Evolutionary conservation across 345 rosid species (phyloP), one percentile per base, ranked within the genome.

Genomic region (Corchorus olitorius): DNA sequence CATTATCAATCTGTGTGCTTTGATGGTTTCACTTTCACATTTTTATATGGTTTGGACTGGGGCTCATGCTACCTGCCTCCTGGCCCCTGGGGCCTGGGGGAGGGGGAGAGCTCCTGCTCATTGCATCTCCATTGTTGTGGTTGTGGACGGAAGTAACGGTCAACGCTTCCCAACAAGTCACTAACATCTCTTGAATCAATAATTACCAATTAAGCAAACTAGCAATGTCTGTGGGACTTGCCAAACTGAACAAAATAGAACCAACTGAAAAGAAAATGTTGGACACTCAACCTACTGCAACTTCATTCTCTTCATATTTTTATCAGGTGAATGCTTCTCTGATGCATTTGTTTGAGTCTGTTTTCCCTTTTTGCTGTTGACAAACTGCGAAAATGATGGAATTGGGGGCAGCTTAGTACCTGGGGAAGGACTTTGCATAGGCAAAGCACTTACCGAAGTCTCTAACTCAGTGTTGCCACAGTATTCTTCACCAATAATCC

Each of bases 371-470:
- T 67, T 74, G 64, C 81, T 78, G 84, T 90, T 91, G 19, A 86
- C 89, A 79, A 92, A 92, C 80, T 91, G 92, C 0, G 97, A 88
- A 83, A 94, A 91, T 27, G 98, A 90, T 5, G 89, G 97, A 79
- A 92, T 87, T 33, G 77, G 72, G 0, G 94, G 94, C 62, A 87
- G 81, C 68, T 27, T 80, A 67, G 87, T 19, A 66, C 72, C 73
- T 61, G 77, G 74, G 4, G 61, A 73, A 76, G 78, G 70, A 55
- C 78, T 77, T 65, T n/a, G 34, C 45, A 48, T 63, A 27, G 69
- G 65, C 45, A 63, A 74, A 74, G 74, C 59, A 20, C 59, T 37
- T 41, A 45, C 2, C 15, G 70, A 43, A 35, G 79, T 75, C 77
- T 76, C 82, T n/a, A 77, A 55, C 43, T 54, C 59, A n/a, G 74